Conservation (phyloP, 1,284 basidiomycete genomes). For the Irpex sp. region DNA sequence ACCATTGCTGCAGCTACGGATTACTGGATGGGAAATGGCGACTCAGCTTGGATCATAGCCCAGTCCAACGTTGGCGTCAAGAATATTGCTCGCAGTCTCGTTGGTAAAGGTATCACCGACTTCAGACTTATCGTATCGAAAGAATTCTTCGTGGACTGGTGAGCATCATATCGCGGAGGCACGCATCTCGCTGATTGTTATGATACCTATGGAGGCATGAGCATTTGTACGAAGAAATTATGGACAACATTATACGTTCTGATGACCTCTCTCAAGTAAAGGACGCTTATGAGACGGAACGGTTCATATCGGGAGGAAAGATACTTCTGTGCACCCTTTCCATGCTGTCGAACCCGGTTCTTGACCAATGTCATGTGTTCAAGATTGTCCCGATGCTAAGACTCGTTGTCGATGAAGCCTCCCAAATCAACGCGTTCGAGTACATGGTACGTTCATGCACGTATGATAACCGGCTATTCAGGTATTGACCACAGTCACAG, state of each 20-base stretch:
- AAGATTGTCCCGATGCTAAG: constrained; percentile 33
- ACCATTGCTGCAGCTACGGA: constrained; percentile 26
- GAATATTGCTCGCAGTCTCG: constrained; percentile 41
- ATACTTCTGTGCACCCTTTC: constrained; percentile 42
- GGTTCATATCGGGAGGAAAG: constrained; percentile 23
- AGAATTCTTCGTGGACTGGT: constrained; percentile 49
- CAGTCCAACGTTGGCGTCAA: constrained; percentile 44
- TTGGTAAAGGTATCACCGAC: constrained; percentile 28
- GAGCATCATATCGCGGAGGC: not conserved
- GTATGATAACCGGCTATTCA: constrained; percentile 2
- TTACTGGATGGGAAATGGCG: constrained; percentile 8
- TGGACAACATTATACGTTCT: constrained; percentile 32
- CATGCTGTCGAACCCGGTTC: constrained; percentile 38
- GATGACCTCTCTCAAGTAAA: constrained; percentile 29
- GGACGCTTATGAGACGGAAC: constrained; percentile 17
- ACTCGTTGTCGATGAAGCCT: constrained; percentile 48
- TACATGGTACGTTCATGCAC: constrained; percentile 33
- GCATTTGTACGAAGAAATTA: constrained; percentile 36
- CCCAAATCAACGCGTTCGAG: constrained; percentile 42
- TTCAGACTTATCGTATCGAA: constrained; percentile 46
- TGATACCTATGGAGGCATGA: constrained; percentile 37
- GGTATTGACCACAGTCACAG: constrained; percentile 17
- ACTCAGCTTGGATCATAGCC: constrained; percentile 26
- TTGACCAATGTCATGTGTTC: constrained; percentile 31
- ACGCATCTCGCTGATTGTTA: too few species aligned